phyloP scores from a whole-genome alignment of 2,329 filamentous ascomycete genomes.

The Pseudophaeomoniella oleicola region DNA sequence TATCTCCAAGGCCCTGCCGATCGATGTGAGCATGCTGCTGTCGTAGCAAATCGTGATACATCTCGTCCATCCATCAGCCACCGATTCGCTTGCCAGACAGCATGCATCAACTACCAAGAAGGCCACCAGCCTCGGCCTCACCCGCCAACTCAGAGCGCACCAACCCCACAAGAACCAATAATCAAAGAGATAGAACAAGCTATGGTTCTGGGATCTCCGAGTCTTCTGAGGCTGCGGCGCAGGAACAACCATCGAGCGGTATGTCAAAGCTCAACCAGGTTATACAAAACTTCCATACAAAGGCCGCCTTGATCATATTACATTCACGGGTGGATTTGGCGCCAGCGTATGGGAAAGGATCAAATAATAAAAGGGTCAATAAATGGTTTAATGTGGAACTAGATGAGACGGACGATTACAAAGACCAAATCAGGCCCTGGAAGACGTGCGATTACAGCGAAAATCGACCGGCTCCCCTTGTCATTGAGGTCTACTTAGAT shows the following conservation, averaged over 20 bases:
- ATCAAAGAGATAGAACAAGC: slow-evolving; percentile 54
- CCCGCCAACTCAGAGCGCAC: slow-evolving; percentile 58
- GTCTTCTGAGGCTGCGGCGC: slow-evolving; percentile 25
- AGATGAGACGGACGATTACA: slow-evolving; percentile 79
- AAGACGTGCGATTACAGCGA: slow-evolving; percentile 63
- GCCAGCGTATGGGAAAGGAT: slow-evolving; percentile 39
- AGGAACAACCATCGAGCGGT: slow-evolving; percentile 44
- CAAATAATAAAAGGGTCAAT: slow-evolving; percentile 53
- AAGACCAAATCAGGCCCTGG: slow-evolving; percentile 69
- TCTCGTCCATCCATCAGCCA: neutral
- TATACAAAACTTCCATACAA: slow-evolving; percentile 89
- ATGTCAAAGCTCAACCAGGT: slow-evolving; percentile 81
- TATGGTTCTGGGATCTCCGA: slow-evolving; percentile 37
- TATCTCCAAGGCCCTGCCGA: neutral
- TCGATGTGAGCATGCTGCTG: neutral
- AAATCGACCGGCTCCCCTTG: slow-evolving; percentile 64
- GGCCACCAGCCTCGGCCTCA: slow-evolving; percentile 56
- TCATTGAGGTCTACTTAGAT: slow-evolving; percentile 85
- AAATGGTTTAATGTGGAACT: slow-evolving; percentile 96
- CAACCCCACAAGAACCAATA: slow-evolving; percentile 59
- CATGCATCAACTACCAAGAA: slow-evolving; percentile 86
- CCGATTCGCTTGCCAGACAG: neutral
- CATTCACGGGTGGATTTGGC: slow-evolving; percentile 64
- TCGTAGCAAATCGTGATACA: neutral
- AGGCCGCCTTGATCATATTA: slow-evolving; percentile 70